A percentile compares a stretch with the other conserved stretches of the same genome.
Conservation (phyloP, 371 early-diverging fungal species). For the Globomyces sp. region DNA sequence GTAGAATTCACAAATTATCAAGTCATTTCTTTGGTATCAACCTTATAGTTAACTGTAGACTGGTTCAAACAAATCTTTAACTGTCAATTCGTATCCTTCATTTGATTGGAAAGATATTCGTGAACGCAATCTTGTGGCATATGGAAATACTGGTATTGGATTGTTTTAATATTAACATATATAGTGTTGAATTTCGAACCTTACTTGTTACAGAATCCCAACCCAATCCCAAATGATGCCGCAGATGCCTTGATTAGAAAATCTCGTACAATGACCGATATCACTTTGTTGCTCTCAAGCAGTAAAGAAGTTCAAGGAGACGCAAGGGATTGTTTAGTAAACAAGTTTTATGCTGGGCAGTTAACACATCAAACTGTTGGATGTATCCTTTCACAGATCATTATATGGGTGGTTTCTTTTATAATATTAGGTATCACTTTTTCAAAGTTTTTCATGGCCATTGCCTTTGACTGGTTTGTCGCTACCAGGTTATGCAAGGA, state of each 20-base stretch:
- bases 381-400: slow-evolving; percentile 39
- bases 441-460: slow-evolving; percentile 50
- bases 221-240: slow-evolving; percentile 17
- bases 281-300: slow-evolving; percentile 8
- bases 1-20: too few species aligned
- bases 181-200: slow-evolving; percentile 17
- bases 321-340: slow-evolving; percentile 32
- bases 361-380: slow-evolving; percentile 34
- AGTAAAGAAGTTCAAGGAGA: slow-evolving; percentile 5
- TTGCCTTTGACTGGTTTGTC: slow-evolving; percentile 46
- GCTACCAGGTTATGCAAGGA: neutral
- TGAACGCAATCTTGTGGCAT: slow-evolving; percentile 10
- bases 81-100: slow-evolving; percentile 12
- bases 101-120: slow-evolving; percentile 15
- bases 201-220: slow-evolving; percentile 12
- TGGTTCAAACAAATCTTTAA: neutral
- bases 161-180: slow-evolving; percentile 27
- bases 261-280: slow-evolving; percentile 8
- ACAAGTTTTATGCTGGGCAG: slow-evolving; percentile 37
- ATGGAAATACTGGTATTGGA: neutral
- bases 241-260: slow-evolving; percentile 18
- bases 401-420: slow-evolving; percentile 33
- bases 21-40: neutral
- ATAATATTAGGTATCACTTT: slow-evolving; percentile 45
- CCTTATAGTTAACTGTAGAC: neutral